Percentiles rank a stretch among this genome's conserved stretches.
phyloP scores from a whole-genome alignment of 169 alveolate genomes.

The Eimeria praecox region DNA sequence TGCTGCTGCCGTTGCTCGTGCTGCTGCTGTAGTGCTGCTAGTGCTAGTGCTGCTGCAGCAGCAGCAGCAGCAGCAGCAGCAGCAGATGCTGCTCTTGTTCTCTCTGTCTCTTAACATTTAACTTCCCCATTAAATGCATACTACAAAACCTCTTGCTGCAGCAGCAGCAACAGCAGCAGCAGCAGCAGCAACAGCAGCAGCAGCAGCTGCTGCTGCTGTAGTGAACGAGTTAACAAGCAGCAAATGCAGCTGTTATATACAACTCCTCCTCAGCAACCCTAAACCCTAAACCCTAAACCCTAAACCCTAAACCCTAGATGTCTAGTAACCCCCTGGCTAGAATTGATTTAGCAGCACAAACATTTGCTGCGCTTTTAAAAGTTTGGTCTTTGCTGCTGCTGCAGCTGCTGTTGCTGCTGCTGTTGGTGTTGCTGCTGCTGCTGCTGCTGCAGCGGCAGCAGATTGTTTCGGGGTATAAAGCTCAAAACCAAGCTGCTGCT shows the following conservation, averaged over 20 bases:
- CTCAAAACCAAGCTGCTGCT: no score
- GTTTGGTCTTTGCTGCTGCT: not conserved
- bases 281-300: constrained; percentile 31
- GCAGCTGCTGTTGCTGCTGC: constrained; percentile 25
- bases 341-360: not conserved
- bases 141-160: not conserved
- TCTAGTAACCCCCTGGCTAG: not conserved
- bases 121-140: not conserved
- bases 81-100: not conserved
- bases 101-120: not conserved
- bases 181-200: constrained; percentile 20
- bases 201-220: not conserved
- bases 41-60: not conserved
- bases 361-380: no score
- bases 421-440: no score
- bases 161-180: constrained; percentile 34
- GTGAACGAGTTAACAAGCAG: not conserved
- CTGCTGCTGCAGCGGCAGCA: no score
- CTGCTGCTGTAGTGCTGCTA: not conserved
- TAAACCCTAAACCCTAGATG: not conserved
- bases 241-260: not conserved
- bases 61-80: not conserved
- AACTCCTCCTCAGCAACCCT: not conserved
- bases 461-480: no score
- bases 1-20: constrained; percentile 6